These are phyloP conservation scores for Ceratobasidium theobromae DNA, from an alignment of 1,284 basidiomycete species.

Conservation along the genomic window DNA sequence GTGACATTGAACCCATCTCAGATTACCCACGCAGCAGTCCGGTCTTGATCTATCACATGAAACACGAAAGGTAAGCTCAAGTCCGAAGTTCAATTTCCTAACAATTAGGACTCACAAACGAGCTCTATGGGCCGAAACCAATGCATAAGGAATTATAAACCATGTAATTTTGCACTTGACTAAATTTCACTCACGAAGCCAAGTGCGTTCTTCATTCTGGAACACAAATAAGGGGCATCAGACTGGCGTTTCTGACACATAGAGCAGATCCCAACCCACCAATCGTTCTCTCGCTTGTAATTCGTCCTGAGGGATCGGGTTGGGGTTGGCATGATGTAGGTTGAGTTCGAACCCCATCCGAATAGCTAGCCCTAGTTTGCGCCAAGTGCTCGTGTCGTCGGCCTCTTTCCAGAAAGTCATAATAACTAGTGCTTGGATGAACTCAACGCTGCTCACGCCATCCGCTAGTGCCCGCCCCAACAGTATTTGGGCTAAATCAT, in stretches of 20 bases:
- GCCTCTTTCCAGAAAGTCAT: slow-evolving; percentile 47
- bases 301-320: slow-evolving; percentile 41
- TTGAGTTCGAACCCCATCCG: slow-evolving; percentile 45
- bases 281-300: slow-evolving; percentile 38
- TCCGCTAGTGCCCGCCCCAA: slow-evolving; percentile 45
- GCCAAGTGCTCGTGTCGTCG: slow-evolving; percentile 43
- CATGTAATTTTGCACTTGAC: no score
- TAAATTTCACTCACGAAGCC: slow-evolving; percentile 38
- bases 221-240: not conserved
- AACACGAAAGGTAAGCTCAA: no score
- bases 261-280: not conserved
- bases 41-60: not conserved
- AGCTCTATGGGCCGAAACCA: not conserved
- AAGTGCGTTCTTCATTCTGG: slow-evolving; percentile 38
- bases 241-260: not conserved
- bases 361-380: slow-evolving; percentile 41
- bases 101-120: not conserved
- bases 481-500: slow-evolving; percentile 42
- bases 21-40: slow-evolving; percentile 1
- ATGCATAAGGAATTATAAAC: not conserved
- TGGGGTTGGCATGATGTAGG: slow-evolving; percentile 38
- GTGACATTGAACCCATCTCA: not conserved
- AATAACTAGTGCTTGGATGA: slow-evolving; percentile 45
- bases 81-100: not conserved
- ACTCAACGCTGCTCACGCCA: slow-evolving; percentile 43